Evolutionary conservation across 345 rosid species (phyloP).

Genomic region (Gossypium anomalum): DNA sequence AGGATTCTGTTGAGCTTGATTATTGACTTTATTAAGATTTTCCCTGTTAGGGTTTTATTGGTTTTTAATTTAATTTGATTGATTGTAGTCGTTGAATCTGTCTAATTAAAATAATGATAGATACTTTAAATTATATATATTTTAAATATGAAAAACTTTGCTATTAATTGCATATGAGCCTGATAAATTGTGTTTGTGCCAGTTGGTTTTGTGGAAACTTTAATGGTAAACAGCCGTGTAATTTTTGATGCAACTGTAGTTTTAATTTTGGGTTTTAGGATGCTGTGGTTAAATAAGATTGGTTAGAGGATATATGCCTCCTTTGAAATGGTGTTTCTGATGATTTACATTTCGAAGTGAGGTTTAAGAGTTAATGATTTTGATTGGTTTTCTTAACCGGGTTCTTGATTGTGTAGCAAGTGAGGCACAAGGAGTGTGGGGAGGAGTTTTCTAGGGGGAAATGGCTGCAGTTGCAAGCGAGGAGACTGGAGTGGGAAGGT

Average conservation of each 20-base stretch:
- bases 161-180: not conserved
- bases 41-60: conserved; percentile 35
- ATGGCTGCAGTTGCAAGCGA: conserved; percentile 68
- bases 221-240: not conserved
- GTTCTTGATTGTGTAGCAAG: conserved; percentile 21
- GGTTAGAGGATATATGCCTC: not conserved
- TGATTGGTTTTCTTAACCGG: conserved; percentile 4
- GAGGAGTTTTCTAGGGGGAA: conserved; percentile 35
- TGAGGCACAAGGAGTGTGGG: conserved; percentile 29
- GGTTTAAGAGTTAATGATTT: conserved; percentile 15
- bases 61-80: conserved; percentile 4
- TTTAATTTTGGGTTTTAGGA: conserved; percentile 1
- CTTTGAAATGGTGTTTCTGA: not conserved
- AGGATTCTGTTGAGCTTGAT: conserved; percentile 15
- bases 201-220: not conserved
- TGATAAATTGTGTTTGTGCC: not conserved
- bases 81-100: not conserved
- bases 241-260: not conserved
- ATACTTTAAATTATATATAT: not conserved
- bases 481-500: conserved; percentile 69
- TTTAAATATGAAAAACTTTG: not conserved
- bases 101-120: not conserved
- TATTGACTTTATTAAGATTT: conserved; percentile 13
- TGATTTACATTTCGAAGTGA: not conserved
- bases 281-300: not conserved